These are phyloP conservation scores for Fagopyrum homotropicum DNA, from an alignment of 148 eudicot genomes.

Conservation along the genomic window DNA sequence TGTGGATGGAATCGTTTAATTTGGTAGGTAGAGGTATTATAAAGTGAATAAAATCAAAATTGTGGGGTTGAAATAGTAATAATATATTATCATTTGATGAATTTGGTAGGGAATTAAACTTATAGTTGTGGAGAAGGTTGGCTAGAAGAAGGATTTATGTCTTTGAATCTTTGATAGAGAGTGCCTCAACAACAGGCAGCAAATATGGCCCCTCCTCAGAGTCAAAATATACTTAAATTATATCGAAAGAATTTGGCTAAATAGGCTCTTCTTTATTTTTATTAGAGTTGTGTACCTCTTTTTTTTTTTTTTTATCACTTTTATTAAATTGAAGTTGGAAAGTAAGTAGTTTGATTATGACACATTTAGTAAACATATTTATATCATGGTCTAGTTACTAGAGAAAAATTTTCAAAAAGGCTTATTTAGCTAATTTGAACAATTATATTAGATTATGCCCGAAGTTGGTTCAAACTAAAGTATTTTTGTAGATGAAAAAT, in stretches of 20 bases:
- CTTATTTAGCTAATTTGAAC: too few species aligned
- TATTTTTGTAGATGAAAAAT: too few species aligned
- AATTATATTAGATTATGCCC: too few species aligned
- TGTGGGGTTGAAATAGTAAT: not conserved
- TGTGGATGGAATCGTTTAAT: not conserved
- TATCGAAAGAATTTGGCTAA: not conserved
- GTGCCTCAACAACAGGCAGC: not conserved
- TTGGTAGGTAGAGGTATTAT: not conserved
- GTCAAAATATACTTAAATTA: not conserved
- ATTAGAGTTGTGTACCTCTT: too few species aligned
- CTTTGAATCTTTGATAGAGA: not conserved
- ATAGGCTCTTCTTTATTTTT: too few species aligned
- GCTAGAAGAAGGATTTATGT: conserved; percentile 2
- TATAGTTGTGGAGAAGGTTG: not conserved
- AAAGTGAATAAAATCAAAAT: not conserved
- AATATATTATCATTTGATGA: not conserved
- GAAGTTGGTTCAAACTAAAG: too few species aligned
- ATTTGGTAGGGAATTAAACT: not conserved
- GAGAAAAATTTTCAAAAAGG: too few species aligned
- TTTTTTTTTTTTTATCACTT: too few species aligned
- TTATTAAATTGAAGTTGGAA: too few species aligned
- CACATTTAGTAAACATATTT: too few species aligned
- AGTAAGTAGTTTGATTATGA: too few species aligned
- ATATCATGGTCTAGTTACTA: too few species aligned
- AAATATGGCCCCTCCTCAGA: conserved; percentile 1